Evolutionary conservation across 2,329 filamentous ascomycete species (phyloP).

Genomic region (Pseudopithomyces chartarum): DNA sequence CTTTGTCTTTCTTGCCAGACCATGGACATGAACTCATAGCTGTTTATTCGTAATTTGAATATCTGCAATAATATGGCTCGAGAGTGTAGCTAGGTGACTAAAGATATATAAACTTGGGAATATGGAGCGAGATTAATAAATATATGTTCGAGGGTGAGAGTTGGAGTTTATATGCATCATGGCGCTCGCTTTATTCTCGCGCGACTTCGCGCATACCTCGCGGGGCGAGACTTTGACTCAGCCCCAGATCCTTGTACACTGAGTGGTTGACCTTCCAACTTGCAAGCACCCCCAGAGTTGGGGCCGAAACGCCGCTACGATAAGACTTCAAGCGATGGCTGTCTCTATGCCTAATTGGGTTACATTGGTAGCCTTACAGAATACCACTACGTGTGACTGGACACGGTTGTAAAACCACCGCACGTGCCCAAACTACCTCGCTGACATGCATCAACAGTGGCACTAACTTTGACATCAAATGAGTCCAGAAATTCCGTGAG

Average conservation of each 20-base stretch:
- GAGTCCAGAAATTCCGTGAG: too few species aligned
- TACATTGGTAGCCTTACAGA: too few species aligned
- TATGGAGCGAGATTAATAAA: background rate
- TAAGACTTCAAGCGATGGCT: background rate
- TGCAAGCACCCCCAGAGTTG: background rate
- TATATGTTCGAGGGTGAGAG: background rate
- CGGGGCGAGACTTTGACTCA: background rate
- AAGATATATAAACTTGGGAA: background rate
- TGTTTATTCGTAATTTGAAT: background rate
- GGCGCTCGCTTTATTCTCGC: background rate
- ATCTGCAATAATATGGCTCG: too few species aligned
- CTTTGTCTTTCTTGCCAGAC: background rate
- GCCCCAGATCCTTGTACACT: background rate
- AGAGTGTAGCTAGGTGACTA: background rate
- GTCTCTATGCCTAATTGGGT: too few species aligned
- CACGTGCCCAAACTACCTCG: too few species aligned
- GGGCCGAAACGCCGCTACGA: background rate
- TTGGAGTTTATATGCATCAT: background rate
- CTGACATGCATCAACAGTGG: too few species aligned
- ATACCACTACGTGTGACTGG: too few species aligned
- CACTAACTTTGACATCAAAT: too few species aligned
- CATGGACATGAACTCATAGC: background rate
- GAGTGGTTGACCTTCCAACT: background rate
- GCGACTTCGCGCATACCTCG: slow-evolving; percentile 1
- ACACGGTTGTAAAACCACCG: too few species aligned